These are phyloP conservation scores for Daldinia vernicosa DNA, from an alignment of 495 filamentous ascomycete genomes.

Conservation along the genomic window DNA sequence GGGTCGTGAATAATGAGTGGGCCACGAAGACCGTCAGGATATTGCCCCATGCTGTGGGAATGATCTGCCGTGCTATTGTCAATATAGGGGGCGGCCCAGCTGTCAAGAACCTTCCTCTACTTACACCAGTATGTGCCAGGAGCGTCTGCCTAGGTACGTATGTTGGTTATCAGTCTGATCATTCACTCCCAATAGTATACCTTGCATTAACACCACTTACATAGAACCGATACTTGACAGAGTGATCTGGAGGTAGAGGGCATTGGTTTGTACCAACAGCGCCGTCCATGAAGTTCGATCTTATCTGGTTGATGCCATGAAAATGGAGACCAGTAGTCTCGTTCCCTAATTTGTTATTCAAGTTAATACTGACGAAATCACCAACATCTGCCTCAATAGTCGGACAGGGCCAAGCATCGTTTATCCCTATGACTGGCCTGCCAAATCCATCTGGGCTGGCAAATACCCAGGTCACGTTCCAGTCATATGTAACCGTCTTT, in stretches of 20 bases:
- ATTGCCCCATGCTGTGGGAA: constrained; percentile 76
- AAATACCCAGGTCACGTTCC: constrained; percentile 76
- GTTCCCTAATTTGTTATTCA: constrained; percentile 78
- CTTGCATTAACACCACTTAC: constrained; percentile 52
- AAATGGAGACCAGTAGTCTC: constrained; percentile 79
- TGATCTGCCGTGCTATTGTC: constrained; percentile 59
- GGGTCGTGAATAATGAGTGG: constrained; percentile 77
- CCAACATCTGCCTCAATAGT: constrained; percentile 72
- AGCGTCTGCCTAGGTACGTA: constrained; percentile 59
- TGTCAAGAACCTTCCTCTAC: constrained; percentile 52
- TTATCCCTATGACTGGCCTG: constrained; percentile 80
- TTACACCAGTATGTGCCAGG: constrained; percentile 82
- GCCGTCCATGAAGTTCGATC: constrained; percentile 78
- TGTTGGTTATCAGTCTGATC: constrained; percentile 14
- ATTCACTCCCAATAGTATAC: not conserved
- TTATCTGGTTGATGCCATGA: constrained; percentile 80
- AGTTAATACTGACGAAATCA: constrained; percentile 74
- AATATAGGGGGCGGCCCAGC: constrained; percentile 10
- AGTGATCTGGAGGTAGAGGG: constrained; percentile 67
- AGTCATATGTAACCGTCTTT: constrained; percentile 56
- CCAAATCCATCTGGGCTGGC: constrained; percentile 71
- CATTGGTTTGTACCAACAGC: constrained; percentile 75
- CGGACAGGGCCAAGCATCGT: constrained; percentile 77
- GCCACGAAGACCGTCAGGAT: constrained; percentile 80
- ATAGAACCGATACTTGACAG: constrained; percentile 73